Evolutionary conservation across 1,284 basidiomycete genomes (phyloP).

Genomic region (Papiliotrema terrestris): DNA sequence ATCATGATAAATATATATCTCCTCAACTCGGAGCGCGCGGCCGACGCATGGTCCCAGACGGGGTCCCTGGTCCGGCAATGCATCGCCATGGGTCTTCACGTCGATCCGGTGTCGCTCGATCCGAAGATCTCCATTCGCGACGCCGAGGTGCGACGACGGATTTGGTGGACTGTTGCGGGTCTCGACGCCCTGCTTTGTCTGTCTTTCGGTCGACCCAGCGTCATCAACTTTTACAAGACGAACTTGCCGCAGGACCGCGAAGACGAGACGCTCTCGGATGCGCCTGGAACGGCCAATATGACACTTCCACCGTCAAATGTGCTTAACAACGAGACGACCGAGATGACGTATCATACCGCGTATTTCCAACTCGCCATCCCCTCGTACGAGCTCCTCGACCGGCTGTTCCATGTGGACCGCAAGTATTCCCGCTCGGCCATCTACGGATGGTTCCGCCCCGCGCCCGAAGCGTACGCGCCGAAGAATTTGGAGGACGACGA

Average conservation of each 20-base stretch:
- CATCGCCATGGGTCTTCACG: slow-evolving; percentile 46
- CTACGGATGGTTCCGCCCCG: slow-evolving; percentile 42
- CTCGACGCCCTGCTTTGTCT: slow-evolving; percentile 45
- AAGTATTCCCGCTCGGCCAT: slow-evolving; percentile 35
- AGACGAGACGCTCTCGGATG: slow-evolving; percentile 40
- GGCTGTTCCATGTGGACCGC: slow-evolving; percentile 42
- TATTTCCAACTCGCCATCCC: slow-evolving; percentile 48
- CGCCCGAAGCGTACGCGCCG: slow-evolving; percentile 11
- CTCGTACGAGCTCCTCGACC: slow-evolving; percentile 43
- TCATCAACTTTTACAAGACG: slow-evolving; percentile 46
- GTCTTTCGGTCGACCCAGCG: slow-evolving; percentile 44
- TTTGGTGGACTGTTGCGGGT: slow-evolving; percentile 49
- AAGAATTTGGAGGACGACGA: slow-evolving; percentile 4
- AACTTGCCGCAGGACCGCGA: slow-evolving; percentile 42
- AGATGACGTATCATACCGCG: slow-evolving; percentile 45
- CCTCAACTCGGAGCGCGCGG: slow-evolving; percentile 42
- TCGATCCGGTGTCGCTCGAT: slow-evolving; percentile 43
- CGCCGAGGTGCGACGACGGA: slow-evolving; percentile 41
- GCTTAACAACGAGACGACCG: slow-evolving; percentile 32
- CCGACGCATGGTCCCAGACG: slow-evolving; percentile 44
- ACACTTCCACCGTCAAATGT: slow-evolving; percentile 30
- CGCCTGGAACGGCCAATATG: slow-evolving; percentile 33
- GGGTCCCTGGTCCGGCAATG: slow-evolving; percentile 44
- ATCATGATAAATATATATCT: slow-evolving; percentile 46
- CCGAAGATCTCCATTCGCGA: slow-evolving; percentile 41